Evolutionary conservation across 352 stramenopile species (phyloP).

Genomic region (Sclerospora graminicola): DNA sequence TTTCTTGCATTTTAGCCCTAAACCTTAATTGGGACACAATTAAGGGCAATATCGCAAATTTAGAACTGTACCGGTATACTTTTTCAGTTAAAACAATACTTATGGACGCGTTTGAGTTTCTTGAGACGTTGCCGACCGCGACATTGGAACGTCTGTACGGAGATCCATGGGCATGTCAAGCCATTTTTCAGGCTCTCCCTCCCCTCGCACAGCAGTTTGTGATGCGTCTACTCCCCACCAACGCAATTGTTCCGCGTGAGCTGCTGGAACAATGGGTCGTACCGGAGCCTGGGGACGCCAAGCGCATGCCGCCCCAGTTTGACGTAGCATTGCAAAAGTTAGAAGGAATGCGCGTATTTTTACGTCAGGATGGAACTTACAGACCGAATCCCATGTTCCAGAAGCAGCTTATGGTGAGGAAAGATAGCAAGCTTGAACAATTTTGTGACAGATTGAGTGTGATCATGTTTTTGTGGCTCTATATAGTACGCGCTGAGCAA

Average conservation of each 20-base stretch:
- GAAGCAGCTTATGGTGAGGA: conserved; percentile 42
- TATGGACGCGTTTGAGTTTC: conserved; percentile 84
- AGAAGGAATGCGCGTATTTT: conserved; percentile 47
- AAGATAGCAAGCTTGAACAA: too few relatives aligned
- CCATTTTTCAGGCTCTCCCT: conserved; percentile 79
- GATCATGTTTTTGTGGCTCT: neutral
- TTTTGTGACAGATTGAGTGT: too few relatives aligned
- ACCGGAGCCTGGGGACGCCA: conserved; percentile 15
- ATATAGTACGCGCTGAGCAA: conserved; percentile 48
- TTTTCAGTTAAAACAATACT: too few relatives aligned
- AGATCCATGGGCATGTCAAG: conserved; percentile 84
- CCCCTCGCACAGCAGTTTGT: conserved; percentile 87
- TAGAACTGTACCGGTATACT: too few relatives aligned
- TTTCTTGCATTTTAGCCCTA: too few relatives aligned
- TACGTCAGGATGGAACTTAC: conserved; percentile 29
- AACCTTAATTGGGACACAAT: too few relatives aligned
- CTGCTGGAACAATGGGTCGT: conserved; percentile 68
- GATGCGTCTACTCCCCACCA: conserved; percentile 74
- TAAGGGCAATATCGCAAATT: too few relatives aligned
- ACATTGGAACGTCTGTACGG: conserved; percentile 75
- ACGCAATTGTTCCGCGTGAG: conserved; percentile 31
- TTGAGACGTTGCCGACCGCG: conserved; percentile 63
- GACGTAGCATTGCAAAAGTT: conserved; percentile 43
- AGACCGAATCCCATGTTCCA: conserved; percentile 48
- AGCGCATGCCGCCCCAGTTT: conserved; percentile 43